These are phyloP conservation scores for Megacollybia platyphylla DNA, from an alignment of 1,284 basidiomycete species.

Conservation along the genomic window DNA sequence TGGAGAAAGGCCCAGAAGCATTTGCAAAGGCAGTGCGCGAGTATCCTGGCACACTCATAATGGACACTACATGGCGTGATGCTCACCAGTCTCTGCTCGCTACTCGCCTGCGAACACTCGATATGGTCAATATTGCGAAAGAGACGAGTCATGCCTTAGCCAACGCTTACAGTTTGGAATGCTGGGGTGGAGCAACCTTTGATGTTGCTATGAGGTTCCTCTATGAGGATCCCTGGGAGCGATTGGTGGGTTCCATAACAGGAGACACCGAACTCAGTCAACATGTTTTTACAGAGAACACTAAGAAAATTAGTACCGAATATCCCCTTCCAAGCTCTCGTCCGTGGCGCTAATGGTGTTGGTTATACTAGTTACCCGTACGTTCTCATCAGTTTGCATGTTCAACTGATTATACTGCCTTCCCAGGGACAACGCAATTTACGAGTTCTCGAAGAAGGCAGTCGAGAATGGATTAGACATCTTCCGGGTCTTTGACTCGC, in stretches of 20 bases:
- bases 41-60: conserved; percentile 91
- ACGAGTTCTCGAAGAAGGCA: conserved; percentile 97
- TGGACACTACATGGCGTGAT: conserved; percentile 99
- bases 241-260: conserved; percentile 47
- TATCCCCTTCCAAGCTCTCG: conserved; percentile 96
- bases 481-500: conserved; percentile 98
- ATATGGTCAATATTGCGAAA: conserved; percentile 98
- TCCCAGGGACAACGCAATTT: conserved; percentile 90
- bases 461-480: conserved; percentile 99
- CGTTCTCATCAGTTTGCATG: conserved; percentile 15
- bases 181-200: conserved; percentile 99
- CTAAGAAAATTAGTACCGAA: conserved; percentile 96
- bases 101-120: conserved; percentile 90
- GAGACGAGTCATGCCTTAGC: conserved; percentile 92
- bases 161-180: conserved; percentile 95
- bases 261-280: background rate
- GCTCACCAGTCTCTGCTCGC: conserved; percentile 97
- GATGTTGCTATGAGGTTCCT: conserved; percentile 99
- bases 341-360: conserved; percentile 98
- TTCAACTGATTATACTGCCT: conserved; percentile 5
- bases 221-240: conserved; percentile 99
- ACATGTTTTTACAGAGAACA: conserved; percentile 45
- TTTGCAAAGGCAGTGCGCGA: conserved; percentile 97
- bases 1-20: conserved; percentile 94
- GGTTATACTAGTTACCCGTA: conserved; percentile 98